Percentiles rank a stretch among this genome's conserved stretches.
These are phyloP conservation scores for Nitzschia inconspicua DNA, from an alignment of 108 stramenopile species.

Conservation along the genomic window DNA sequence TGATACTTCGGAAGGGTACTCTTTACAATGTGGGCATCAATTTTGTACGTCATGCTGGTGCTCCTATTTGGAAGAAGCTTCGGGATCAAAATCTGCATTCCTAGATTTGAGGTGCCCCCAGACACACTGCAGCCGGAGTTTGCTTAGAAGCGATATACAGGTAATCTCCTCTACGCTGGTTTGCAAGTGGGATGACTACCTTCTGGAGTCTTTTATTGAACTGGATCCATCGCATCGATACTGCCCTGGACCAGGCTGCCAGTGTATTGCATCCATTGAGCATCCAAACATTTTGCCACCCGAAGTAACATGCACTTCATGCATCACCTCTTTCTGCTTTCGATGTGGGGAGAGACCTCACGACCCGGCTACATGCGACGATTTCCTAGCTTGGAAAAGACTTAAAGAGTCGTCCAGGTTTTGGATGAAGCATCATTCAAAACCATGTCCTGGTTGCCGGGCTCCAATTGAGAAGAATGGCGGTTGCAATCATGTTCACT, in stretches of 20 bases:
- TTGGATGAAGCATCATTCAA: constrained; percentile 46
- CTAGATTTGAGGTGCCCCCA: constrained; percentile 21
- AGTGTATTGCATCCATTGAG: neutral
- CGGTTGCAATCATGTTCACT: constrained; percentile 61
- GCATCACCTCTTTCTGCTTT: constrained; percentile 26
- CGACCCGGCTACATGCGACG: constrained; percentile 21
- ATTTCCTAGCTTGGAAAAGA: constrained; percentile 14
- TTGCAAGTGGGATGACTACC: neutral
- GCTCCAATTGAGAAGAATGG: constrained; percentile 54
- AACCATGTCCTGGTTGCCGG: constrained; percentile 47
- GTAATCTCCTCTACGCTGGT: neutral
- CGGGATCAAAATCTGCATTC: neutral
- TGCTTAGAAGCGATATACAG: constrained; percentile 5
- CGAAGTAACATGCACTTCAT: constrained; percentile 10
- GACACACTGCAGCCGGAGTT: constrained; percentile 8
- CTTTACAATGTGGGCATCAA: constrained; percentile 19
- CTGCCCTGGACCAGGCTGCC: constrained; percentile 27
- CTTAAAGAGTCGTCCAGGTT: constrained; percentile 12
- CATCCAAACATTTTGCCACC: neutral
- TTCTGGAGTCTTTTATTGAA: constrained; percentile 13
- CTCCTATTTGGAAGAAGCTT: constrained; percentile 1
- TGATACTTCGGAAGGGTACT: constrained; percentile 3
- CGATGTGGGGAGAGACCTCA: constrained; percentile 21
- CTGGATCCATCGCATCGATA: constrained; percentile 9
- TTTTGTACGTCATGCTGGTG: constrained; percentile 36